Base-by-base conservation (phyloP, 2,329 filamentous ascomycete genomes). In the Xylaria sp. region DNA sequence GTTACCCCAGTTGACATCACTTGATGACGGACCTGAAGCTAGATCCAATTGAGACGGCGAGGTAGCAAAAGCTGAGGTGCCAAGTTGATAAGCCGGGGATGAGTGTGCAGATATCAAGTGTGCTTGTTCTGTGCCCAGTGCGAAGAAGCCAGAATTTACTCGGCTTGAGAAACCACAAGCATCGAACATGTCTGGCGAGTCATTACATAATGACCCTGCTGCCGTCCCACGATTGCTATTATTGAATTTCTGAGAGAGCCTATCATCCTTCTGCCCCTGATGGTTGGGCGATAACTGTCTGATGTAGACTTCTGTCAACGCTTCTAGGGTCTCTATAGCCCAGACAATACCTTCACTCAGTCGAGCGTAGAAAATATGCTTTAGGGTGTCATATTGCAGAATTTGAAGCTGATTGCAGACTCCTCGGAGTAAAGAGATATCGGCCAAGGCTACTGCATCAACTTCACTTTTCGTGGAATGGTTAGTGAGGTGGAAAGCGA, bases 341-440 rank as follows among this genome's bases (percentile, higher is more conserved):
- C 65, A 67, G 22, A 42, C 44, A 13, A 67, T 44, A 1, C 61
- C 61, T n/a, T n/a, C 29, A 17, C 33, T 47, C 1, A 65, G 45
- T 13, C 61, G 65, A 29, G 65, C 61, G 31, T 67, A 67, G 38
- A 67, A 67, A 7, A 31, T 61, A 22, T 61, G 56, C 17, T 56
- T 36, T 10, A 58, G 38, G 29, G 65, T 61, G 53, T 58, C 61
- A 27, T 57, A 56, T 36, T 67, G 65, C 27, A 67, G 15, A 17
- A 56, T 53, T 31, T 53, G n/a, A 5, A 65, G 56, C 29, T 65
- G 50, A 7, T 65, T 57, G 51, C 51, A 61, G 6, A 67, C 25
- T 1, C 22, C 51, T 10, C 65, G 51, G 27, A 67, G 65, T 22
- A 67, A n/a, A 25, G 50, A 6, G 15, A 67, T 29, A 51, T 67